Evolutionary conservation across 2,329 filamentous ascomycete species (phyloP).

Genomic region (Aspergillus versicolor): DNA sequence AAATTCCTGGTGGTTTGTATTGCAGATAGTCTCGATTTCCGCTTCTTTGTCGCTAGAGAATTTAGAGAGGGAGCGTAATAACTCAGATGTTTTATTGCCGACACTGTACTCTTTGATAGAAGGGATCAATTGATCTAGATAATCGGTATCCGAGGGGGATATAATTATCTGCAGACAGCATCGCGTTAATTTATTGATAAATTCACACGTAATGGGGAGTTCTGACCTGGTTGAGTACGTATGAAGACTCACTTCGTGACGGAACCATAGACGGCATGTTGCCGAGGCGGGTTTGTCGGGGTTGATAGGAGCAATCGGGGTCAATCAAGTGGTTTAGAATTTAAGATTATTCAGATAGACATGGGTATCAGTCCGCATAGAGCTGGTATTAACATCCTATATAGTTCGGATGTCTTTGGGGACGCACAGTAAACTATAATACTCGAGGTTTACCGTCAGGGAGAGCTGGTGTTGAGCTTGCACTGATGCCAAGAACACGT

Average conservation of each 20-base stretch:
- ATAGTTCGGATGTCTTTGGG: background rate
- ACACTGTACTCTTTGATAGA: slow-evolving; percentile 86
- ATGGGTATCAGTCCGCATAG: background rate
- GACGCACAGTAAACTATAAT: background rate
- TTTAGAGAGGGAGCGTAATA: slow-evolving; percentile 75
- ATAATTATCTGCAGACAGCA: slow-evolving; percentile 71
- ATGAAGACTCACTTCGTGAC: slow-evolving; percentile 37
- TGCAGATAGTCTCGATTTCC: slow-evolving; percentile 91
- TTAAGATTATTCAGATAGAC: background rate
- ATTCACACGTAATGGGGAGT: background rate
- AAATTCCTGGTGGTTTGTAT: slow-evolving; percentile 96
- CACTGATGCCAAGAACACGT: background rate
- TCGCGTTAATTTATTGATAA: slow-evolving; percentile 10
- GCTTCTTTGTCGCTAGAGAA: slow-evolving; percentile 84
- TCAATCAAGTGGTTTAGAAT: background rate
- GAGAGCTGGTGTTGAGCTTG: background rate
- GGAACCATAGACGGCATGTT: slow-evolving; percentile 37
- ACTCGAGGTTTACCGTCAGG: background rate
- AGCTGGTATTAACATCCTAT: background rate
- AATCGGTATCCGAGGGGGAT: slow-evolving; percentile 86
- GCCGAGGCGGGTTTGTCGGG: background rate
- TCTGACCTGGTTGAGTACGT: slow-evolving; percentile 42
- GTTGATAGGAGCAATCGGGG: too few species aligned
- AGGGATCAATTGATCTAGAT: slow-evolving; percentile 92
- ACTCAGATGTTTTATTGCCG: slow-evolving; percentile 68